Evolutionary conservation across 1,284 basidiomycete genomes (phyloP).

Genomic region (Melampsora americana): DNA sequence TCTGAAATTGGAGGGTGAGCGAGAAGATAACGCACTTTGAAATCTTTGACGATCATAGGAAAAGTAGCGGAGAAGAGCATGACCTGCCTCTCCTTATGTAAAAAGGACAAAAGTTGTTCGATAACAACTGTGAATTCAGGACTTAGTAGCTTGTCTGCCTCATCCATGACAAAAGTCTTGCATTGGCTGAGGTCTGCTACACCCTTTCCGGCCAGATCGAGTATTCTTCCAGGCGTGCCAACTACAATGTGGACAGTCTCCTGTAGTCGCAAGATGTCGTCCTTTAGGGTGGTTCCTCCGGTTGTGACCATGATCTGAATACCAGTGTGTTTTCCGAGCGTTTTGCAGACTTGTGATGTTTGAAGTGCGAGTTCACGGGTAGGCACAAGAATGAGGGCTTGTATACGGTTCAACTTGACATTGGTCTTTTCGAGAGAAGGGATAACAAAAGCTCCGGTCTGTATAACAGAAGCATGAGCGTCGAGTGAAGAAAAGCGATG

Average conservation of each 20-base stretch:
- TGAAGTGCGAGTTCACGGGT: slow-evolving; percentile 93
- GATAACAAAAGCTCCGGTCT: slow-evolving; percentile 98
- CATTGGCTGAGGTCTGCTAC: slow-evolving; percentile 93
- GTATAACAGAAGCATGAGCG: slow-evolving; percentile 51
- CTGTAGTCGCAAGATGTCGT: slow-evolving; percentile 89
- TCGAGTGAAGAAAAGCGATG: not conserved
- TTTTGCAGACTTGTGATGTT: slow-evolving; percentile 96
- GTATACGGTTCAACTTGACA: slow-evolving; percentile 79
- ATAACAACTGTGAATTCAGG: slow-evolving; percentile 98
- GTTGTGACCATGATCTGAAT: slow-evolving; percentile 99
- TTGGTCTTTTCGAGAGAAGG: slow-evolving; percentile 92
- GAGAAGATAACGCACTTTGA: slow-evolving; percentile 66
- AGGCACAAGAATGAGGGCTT: slow-evolving; percentile 87
- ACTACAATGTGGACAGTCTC: slow-evolving; percentile 93
- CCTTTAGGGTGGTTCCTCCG: slow-evolving; percentile 93
- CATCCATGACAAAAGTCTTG: slow-evolving; percentile 96
- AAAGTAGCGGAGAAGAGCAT: slow-evolving; percentile 99
- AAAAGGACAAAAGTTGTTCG: slow-evolving; percentile 84
- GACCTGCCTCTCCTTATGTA: slow-evolving; percentile 84
- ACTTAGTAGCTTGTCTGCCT: slow-evolving; percentile 95
- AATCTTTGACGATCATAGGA: slow-evolving; percentile 98
- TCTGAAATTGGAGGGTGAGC: not conserved
- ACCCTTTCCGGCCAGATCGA: slow-evolving; percentile 88
- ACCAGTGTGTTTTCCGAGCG: slow-evolving; percentile 89
- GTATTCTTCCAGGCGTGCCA: slow-evolving; percentile 91